Evolutionary conservation across 2,329 filamentous ascomycete species (phyloP).

Genomic region (Zymoseptoria ardabiliae): DNA sequence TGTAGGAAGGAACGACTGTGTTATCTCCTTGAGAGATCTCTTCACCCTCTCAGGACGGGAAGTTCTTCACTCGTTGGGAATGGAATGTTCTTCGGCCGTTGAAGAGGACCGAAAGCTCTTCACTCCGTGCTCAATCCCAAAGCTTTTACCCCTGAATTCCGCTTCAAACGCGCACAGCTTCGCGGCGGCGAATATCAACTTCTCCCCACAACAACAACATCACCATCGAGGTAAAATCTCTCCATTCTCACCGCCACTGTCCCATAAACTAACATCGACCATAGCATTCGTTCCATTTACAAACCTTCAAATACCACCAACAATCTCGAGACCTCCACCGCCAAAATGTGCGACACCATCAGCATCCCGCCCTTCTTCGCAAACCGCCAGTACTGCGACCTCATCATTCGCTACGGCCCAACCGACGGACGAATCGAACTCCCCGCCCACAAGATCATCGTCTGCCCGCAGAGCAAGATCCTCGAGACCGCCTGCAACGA

Average conservation of each 20-base stretch:
- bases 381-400: neutral
- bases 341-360: neutral
- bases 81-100: no score
- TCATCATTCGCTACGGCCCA: neutral
- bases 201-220: neutral
- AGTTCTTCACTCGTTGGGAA: no score
- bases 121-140: neutral
- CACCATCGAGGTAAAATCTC: neutral
- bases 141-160: neutral
- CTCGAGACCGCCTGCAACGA: neutral
- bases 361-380: neutral
- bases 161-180: neutral
- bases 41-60: no score
- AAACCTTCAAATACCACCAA: neutral
- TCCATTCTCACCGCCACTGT: neutral
- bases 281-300: neutral
- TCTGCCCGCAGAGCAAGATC: neutral
- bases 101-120: neutral
- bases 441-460: neutral
- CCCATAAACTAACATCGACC: neutral
- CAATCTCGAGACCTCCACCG: neutral
- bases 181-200: neutral
- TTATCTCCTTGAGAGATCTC: no score
- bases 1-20: no score
- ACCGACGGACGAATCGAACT: neutral